A percentile compares a stretch with the other conserved stretches of the same genome.
Conservation (phyloP, 139 green algal genomes). For the Picochlorum sp. region DNA sequence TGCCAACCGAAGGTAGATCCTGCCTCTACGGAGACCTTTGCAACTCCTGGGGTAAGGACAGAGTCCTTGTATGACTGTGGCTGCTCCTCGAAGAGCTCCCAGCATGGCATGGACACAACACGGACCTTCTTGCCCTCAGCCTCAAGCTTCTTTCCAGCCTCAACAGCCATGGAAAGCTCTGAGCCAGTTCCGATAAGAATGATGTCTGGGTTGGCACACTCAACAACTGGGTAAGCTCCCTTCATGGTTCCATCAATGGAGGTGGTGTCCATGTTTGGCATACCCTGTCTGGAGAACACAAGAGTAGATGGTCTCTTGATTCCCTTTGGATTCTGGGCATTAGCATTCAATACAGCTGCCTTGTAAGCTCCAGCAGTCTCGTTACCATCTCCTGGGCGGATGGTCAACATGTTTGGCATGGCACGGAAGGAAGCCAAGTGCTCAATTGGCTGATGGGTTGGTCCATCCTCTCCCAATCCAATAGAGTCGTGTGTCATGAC, state of each 20-base stretch:
- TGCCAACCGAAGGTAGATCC: slow-evolving; percentile 86
- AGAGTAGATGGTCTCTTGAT: slow-evolving; percentile 75
- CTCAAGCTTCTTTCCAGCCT: slow-evolving; percentile 74
- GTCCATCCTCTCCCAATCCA: slow-evolving; percentile 97
- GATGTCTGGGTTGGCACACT: slow-evolving; percentile 61
- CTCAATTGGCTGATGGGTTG: slow-evolving; percentile 98
- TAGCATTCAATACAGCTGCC: slow-evolving; percentile 54
- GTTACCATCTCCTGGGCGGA: slow-evolving; percentile 88
- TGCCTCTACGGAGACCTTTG: slow-evolving; percentile 84
- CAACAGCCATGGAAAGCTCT: slow-evolving; percentile 80
- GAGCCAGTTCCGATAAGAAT: slow-evolving; percentile 92
- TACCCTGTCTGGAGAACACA: slow-evolving; percentile 91
- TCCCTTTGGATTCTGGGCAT: slow-evolving; percentile 32
- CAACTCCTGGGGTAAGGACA: slow-evolving; percentile 17
- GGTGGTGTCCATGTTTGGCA: slow-evolving; percentile 84
- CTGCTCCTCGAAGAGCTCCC: slow-evolving; percentile 97
- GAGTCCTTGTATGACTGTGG: slow-evolving; percentile 55
- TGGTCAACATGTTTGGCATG: slow-evolving; percentile 97
- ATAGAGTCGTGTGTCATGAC: slow-evolving; percentile 99
- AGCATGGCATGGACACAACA: slow-evolving; percentile 93
- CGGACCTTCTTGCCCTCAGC: slow-evolving; percentile 79
- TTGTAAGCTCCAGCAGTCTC: slow-evolving; percentile 94
- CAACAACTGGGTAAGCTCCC: slow-evolving; percentile 86
- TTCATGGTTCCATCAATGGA: slow-evolving; percentile 67
- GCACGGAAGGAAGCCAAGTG: slow-evolving; percentile 94